phyloP scores from a whole-genome alignment of 148 eudicot genomes.

The Silene uniflora region DNA sequence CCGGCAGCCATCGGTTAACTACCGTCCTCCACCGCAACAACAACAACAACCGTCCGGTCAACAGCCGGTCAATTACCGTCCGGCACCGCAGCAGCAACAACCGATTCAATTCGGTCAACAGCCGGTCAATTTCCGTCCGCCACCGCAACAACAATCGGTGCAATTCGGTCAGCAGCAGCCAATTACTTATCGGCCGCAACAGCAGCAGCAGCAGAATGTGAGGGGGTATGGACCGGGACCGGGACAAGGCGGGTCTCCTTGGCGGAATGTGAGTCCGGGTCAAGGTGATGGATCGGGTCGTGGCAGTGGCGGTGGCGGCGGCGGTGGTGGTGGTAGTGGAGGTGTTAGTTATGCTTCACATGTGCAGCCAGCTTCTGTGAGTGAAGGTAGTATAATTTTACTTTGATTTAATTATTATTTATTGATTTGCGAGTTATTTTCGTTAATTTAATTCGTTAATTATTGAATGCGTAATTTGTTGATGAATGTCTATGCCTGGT shows the following conservation, averaged over 20 bases:
- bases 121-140: neutral
- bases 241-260: neutral
- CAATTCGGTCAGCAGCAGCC: slow-evolving; percentile 2
- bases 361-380: neutral
- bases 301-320: neutral
- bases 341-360: slow-evolving; percentile 9
- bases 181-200: neutral
- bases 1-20: too few species aligned
- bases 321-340: neutral
- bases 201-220: slow-evolving; percentile 9
- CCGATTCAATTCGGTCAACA: neutral
- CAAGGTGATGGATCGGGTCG: neutral
- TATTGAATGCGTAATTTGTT: too few species aligned
- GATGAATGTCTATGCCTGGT: too few species aligned
- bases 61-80: neutral
- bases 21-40: neutral
- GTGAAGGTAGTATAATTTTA: neutral
- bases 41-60: neutral
- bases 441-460: too few species aligned
- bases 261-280: neutral
- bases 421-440: too few species aligned
- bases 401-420: neutral
- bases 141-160: neutral
- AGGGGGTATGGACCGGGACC: neutral
- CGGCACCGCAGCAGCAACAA: neutral